phyloP scores from a whole-genome alignment of 2,329 filamentous ascomycete genomes.

The Colletotrichum acutatum region DNA sequence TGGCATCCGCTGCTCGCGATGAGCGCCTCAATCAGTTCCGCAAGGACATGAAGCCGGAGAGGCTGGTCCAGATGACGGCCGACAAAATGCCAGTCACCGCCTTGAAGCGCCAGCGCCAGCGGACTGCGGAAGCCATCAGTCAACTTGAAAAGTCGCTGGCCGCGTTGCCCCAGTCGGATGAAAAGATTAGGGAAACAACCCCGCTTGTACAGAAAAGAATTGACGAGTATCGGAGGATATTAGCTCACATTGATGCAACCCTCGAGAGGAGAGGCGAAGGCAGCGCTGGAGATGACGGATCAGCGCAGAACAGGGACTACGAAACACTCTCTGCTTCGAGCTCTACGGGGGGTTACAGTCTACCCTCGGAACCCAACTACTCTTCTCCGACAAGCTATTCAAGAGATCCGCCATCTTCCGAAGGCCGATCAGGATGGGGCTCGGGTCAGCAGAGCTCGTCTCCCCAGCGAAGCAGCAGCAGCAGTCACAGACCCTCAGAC shows the following conservation, averaged over 20 bases:
- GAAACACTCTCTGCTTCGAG: slow-evolving; percentile 3
- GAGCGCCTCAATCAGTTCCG: slow-evolving; percentile 25
- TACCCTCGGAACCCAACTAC: background rate
- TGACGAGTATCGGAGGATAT: background rate
- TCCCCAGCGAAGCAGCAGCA: slow-evolving; percentile 14
- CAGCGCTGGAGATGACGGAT: background rate
- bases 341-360: background rate
- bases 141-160: background rate
- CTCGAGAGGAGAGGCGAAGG: background rate
- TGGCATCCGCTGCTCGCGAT: slow-evolving; percentile 3
- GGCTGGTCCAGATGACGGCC: background rate
- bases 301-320: slow-evolving; percentile 14
- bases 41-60: slow-evolving; percentile 22
- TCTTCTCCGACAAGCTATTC: background rate
- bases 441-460: slow-evolving; percentile 10
- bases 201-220: background rate
- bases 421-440: background rate
- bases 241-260: slow-evolving; percentile 3
- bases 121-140: background rate
- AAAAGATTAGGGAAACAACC: background rate
- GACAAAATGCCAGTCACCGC: background rate
- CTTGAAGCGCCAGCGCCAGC: background rate
- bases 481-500: slow-evolving; percentile 1
- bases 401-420: slow-evolving; percentile 9
- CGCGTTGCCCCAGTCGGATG: too few species aligned